A percentile compares a stretch with the other conserved stretches of the same genome.
Evolutionary conservation across 116 monocot genomes (phyloP).

Genomic region (Iris pallida): DNA sequence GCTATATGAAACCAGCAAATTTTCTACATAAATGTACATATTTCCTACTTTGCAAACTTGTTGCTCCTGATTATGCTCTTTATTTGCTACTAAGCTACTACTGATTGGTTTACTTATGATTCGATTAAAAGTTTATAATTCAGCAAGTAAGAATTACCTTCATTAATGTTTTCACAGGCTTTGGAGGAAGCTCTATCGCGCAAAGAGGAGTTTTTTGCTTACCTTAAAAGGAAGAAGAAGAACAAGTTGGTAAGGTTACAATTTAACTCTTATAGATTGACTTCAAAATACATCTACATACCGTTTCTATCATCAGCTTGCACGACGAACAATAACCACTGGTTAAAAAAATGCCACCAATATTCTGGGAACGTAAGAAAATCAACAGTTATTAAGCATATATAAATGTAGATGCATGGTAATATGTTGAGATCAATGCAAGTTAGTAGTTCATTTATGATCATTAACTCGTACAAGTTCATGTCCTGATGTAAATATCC

Average conservation of each 20-base stretch:
- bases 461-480: neutral
- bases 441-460: neutral
- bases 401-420: too few species aligned
- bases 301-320: neutral
- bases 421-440: too few species aligned
- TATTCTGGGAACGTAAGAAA: neutral
- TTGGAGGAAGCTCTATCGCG: conserved; percentile 49
- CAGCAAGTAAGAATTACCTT: neutral
- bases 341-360: neutral
- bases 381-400: neutral
- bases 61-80: neutral
- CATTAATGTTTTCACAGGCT: conserved; percentile 34
- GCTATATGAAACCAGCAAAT: too few species aligned
- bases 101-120: neutral
- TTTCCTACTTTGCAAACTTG: neutral
- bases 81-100: neutral
- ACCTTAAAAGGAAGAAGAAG: conserved; percentile 70
- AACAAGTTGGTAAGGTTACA: conserved; percentile 38
- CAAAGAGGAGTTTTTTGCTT: conserved; percentile 64
- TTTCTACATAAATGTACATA: neutral
- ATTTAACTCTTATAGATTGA: neutral
- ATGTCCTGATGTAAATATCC: too few species aligned
- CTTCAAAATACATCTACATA: neutral
- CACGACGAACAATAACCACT: too few species aligned
- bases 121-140: neutral